phyloP scores from a whole-genome alignment of 208 protist genomes.

The Porcisia hertigi region DNA sequence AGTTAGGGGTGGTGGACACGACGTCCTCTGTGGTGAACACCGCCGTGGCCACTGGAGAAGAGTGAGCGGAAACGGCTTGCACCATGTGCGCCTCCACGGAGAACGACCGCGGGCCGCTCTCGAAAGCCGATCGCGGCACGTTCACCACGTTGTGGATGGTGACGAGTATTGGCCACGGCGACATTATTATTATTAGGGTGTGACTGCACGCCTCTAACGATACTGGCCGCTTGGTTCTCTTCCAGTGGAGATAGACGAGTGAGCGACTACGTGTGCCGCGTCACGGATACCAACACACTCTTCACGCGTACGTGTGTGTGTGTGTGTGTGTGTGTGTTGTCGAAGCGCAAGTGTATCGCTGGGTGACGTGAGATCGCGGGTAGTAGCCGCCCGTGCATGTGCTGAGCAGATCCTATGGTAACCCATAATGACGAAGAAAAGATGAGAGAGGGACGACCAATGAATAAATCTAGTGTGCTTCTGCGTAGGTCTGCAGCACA shows the following conservation, averaged over 20 bases:
- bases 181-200: slow-evolving; percentile 21
- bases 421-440: background rate
- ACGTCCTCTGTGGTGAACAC: slow-evolving; percentile 48
- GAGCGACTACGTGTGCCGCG: background rate
- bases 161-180: slow-evolving; percentile 49
- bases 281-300: background rate
- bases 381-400: slow-evolving; percentile 3
- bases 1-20: slow-evolving; percentile 34
- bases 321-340: background rate
- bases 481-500: background rate
- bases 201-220: background rate
- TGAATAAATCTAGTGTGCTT: background rate
- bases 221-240: background rate
- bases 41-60: slow-evolving; percentile 35
- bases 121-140: slow-evolving; percentile 50
- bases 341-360: background rate
- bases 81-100: slow-evolving; percentile 50
- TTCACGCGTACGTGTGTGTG: background rate
- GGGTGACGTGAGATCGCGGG: slow-evolving; percentile 5
- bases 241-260: background rate
- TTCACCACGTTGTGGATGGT: slow-evolving; percentile 83
- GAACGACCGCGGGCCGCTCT: slow-evolving; percentile 47
- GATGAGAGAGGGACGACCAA: background rate
- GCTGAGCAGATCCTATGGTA: background rate
- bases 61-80: slow-evolving; percentile 35